Evolutionary conservation across 1,284 basidiomycete species (phyloP).

Genomic region (Sporisorium reilianum): DNA sequence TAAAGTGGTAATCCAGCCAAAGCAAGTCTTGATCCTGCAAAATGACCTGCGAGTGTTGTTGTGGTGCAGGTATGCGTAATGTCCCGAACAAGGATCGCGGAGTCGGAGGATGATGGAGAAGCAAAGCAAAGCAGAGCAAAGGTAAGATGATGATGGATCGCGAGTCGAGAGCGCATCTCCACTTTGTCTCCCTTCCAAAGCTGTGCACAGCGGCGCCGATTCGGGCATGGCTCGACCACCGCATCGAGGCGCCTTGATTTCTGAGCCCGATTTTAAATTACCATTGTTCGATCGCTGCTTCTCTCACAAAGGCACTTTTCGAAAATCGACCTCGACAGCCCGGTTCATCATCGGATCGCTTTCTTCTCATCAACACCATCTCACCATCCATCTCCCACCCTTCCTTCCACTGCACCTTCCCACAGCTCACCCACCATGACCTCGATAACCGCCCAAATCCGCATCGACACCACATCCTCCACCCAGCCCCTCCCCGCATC

Average conservation of each 20-base stretch:
- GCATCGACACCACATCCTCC: slow-evolving; percentile 25
- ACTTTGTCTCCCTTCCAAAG: slow-evolving; percentile 2
- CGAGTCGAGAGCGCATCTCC: slow-evolving; percentile 5
- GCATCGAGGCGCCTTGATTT: background rate
- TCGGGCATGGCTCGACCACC: slow-evolving; percentile 12
- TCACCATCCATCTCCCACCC: background rate
- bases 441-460: slow-evolving; percentile 18
- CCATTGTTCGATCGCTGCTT: background rate
- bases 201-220: background rate
- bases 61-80: too few relatives aligned
- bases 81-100: background rate
- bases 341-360: background rate
- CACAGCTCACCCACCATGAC: background rate
- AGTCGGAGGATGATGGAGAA: background rate
- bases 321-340: background rate
- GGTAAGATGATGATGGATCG: slow-evolving; percentile 1
- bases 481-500: slow-evolving; percentile 10
- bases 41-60: background rate
- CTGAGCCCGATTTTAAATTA: background rate
- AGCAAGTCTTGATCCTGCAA: too few relatives aligned
- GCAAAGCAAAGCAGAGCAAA: too few relatives aligned
- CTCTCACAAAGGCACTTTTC: background rate
- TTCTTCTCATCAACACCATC: slow-evolving; percentile 6
- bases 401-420: background rate
- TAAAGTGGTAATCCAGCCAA: background rate